Percentiles rank a stretch among this genome's conserved stretches.
phyloP scores from a whole-genome alignment of 2,329 filamentous ascomycete genomes.

The Tolypocladium ophioglossoides region DNA sequence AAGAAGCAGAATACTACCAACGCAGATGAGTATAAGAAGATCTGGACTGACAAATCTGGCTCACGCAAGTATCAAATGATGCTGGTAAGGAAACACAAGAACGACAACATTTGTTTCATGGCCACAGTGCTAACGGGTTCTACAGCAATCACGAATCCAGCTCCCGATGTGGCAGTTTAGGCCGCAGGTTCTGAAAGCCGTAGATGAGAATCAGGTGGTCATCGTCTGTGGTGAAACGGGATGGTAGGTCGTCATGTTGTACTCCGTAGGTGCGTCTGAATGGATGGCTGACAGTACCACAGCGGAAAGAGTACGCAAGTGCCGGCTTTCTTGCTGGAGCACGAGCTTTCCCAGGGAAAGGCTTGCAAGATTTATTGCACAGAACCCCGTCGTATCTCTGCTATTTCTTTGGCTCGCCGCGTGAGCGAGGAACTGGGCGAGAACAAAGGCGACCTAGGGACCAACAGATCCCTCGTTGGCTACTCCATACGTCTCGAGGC shows the following conservation, averaged over 20 bases:
- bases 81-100: constrained; percentile 40
- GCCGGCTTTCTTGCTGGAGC: constrained; percentile 86
- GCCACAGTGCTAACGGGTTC: neutral
- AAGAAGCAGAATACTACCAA: constrained; percentile 25
- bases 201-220: constrained; percentile 73
- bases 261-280: neutral
- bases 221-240: constrained; percentile 97
- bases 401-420: constrained; percentile 82
- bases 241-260: constrained; percentile 40
- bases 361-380: constrained; percentile 92
- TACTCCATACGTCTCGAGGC: constrained; percentile 92
- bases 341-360: constrained; percentile 70
- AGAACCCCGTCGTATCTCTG: constrained; percentile 89
- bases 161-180: constrained; percentile 87
- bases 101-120: neutral
- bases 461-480: constrained; percentile 72
- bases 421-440: constrained; percentile 95
- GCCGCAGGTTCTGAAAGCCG: constrained; percentile 62
- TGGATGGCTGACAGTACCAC: constrained; percentile 11
- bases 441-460: constrained; percentile 70
- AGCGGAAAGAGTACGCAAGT: constrained; percentile 94
- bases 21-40: constrained; percentile 41
- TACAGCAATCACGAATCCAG: constrained; percentile 54
- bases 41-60: constrained; percentile 48
- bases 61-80: constrained; percentile 63